Percentiles rank a stretch among this genome's conserved stretches.
These are phyloP conservation scores for Aechmea fasciata DNA, from an alignment of 176 grass and related monocot genomes.

Conservation along the genomic window DNA sequence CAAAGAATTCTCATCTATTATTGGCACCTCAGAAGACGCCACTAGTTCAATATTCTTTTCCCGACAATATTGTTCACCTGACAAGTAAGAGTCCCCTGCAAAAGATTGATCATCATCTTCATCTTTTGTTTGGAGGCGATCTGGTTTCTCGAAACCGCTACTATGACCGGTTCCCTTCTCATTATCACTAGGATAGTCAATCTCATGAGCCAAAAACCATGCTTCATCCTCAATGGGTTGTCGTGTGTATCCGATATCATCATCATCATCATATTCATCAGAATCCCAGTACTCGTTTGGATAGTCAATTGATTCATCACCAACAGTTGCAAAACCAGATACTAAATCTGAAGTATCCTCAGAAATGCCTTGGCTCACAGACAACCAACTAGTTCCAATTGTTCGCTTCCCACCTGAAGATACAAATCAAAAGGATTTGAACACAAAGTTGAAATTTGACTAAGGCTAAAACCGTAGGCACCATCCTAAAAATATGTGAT, in stretches of 20 bases:
- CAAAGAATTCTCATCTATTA: slow-evolving; percentile 53
- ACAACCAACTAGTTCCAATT: slow-evolving; percentile 71
- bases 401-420: slow-evolving; percentile 64
- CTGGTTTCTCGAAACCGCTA: slow-evolving; percentile 42
- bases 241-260: slow-evolving; percentile 89
- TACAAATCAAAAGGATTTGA: slow-evolving; percentile 11
- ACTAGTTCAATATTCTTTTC: slow-evolving; percentile 43
- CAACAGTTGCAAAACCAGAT: slow-evolving; percentile 75
- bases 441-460: background rate
- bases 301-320: slow-evolving; percentile 77
- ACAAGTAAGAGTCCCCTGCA: slow-evolving; percentile 84
- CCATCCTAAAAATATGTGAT: no score
- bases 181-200: slow-evolving; percentile 96
- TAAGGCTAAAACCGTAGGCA: background rate
- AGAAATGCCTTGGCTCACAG: slow-evolving; percentile 91
- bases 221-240: slow-evolving; percentile 97
- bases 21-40: slow-evolving; percentile 29
- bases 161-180: slow-evolving; percentile 61
- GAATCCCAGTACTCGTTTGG: slow-evolving; percentile 99
- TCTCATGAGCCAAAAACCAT: slow-evolving; percentile 96
- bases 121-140: slow-evolving; percentile 50
- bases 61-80: slow-evolving; percentile 70
- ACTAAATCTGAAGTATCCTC: slow-evolving; percentile 86
- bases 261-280: slow-evolving; percentile 88
- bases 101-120: slow-evolving; percentile 85